Base-by-base conservation (phyloP, 352 stramenopile genomes). In the Poterioochromonas sp. region DNA sequence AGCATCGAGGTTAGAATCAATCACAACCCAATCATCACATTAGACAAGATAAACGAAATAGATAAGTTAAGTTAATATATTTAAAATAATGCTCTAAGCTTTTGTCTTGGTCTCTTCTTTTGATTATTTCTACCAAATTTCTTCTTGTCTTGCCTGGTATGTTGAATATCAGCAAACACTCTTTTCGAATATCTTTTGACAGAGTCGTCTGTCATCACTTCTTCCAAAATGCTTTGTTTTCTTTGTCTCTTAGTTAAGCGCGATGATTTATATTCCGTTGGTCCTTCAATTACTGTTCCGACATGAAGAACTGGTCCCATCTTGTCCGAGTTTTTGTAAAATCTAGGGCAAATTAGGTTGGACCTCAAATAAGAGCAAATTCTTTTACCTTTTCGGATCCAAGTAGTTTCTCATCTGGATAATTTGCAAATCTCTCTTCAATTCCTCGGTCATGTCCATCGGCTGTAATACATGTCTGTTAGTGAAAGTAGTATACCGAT, bases 281-380 rank as follows among this genome's bases (percentile, higher is more conserved):
- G 18, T 29, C 71, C 71, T 69, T 78, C 71, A 26, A 78, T 68
- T 2, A 78, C 71, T 26, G 71, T 78, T 34, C 71, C 71, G 1
- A 53, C 40, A 39, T 78, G 71, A 5, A 78, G 11, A n/a, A 78
- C n/a, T 26, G 71, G 1, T 43, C 47, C 47, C 2, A 63, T 68
- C 29, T 78, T 78, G 32, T 78, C 71, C 1, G 71, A 43, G 32
- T 78, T 78, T 29, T 78, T 78, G 47, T 78, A 78, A 53, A 78
- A 78, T 54, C 65, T 74, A 35, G 5, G 58, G 58, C 5, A 26
- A 68, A 40, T 35, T 26, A 68, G 11, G 26, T 68, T 26, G 29
- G 15, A 39, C 15, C 12, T 8, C 26, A 35, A 68, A 34, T 68
- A 58, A 15, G n/a, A 54, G 43, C 65, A 74, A 39, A n/a, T 29